These are phyloP conservation scores for Nannochloris sp. DNA, from an alignment of 139 green algal genomes.

Conservation along the genomic window DNA sequence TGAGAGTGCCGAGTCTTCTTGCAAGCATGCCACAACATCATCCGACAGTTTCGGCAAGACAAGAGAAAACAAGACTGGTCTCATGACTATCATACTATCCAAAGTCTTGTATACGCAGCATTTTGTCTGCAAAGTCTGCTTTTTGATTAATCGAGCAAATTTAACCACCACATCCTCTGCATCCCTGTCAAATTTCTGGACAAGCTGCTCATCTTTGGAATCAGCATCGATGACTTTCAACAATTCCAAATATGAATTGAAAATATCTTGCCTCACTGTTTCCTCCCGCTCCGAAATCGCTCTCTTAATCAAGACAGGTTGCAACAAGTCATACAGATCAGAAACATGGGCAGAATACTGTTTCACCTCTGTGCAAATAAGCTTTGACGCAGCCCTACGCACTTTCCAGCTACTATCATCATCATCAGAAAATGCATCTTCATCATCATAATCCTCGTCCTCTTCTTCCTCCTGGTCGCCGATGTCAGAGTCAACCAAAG, in stretches of 20 bases:
- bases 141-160: neutral
- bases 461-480: conserved; percentile 42
- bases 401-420: conserved; percentile 97
- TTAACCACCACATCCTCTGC: conserved; percentile 4
- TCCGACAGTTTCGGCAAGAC: conserved; percentile 54
- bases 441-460: conserved; percentile 32
- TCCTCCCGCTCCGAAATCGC: conserved; percentile 87
- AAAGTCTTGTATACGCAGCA: no score
- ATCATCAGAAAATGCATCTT: conserved; percentile 89
- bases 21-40: conserved; percentile 49
- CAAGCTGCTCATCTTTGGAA: neutral
- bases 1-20: conserved; percentile 46
- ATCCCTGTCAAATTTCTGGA: neutral
- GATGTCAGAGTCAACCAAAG: conserved; percentile 36
- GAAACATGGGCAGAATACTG: conserved; percentile 56
- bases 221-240: conserved; percentile 41
- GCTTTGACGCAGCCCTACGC: conserved; percentile 60
- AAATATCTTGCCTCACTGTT: conserved; percentile 77
- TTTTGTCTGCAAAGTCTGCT: no score
- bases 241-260: conserved; percentile 62
- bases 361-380: conserved; percentile 47
- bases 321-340: conserved; percentile 26
- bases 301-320: conserved; percentile 46
- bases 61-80: conserved; percentile 19
- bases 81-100: neutral